Evolutionary conservation across 2,329 filamentous ascomycete genomes (phyloP).

Genomic region (Xylariaceae sp.): DNA sequence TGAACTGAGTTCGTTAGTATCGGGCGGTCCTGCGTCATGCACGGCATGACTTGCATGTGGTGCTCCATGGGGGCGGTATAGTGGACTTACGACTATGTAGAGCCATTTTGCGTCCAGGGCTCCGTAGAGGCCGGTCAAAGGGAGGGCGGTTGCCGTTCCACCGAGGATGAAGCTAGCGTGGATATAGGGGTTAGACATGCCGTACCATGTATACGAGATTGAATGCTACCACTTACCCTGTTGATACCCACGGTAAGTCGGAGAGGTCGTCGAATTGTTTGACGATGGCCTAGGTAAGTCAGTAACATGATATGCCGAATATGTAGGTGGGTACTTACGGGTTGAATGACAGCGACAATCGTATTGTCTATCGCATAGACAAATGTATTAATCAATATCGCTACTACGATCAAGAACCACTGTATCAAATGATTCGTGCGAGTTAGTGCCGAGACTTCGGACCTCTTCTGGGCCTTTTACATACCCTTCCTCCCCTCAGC

Average conservation of each 20-base stretch:
- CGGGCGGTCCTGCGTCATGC: too few species aligned
- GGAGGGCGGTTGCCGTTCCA: background rate
- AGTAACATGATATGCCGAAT: background rate
- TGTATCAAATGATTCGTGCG: background rate
- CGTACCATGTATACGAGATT: background rate
- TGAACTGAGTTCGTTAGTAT: background rate
- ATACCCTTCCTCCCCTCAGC: background rate
- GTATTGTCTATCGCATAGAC: slow-evolving; percentile 41
- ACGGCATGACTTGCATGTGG: too few species aligned
- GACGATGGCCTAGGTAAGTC: background rate
- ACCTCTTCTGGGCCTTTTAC: background rate
- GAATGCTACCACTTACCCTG: background rate
- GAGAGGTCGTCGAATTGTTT: background rate
- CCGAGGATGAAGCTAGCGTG: background rate
- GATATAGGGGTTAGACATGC: background rate
- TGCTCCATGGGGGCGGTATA: background rate
- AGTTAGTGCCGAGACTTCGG: background rate
- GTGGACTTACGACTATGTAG: slow-evolving; percentile 15
- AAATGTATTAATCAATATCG: slow-evolving; percentile 8
- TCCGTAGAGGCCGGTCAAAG: background rate
- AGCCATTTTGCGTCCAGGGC: slow-evolving; percentile 40
- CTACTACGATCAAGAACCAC: background rate
- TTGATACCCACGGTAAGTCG: background rate
- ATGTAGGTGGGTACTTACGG: slow-evolving; percentile 4
- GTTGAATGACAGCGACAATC: slow-evolving; percentile 42